Conservation (phyloP, 208 protist genomes). For the Acanthamoeba rhysodes region DNA sequence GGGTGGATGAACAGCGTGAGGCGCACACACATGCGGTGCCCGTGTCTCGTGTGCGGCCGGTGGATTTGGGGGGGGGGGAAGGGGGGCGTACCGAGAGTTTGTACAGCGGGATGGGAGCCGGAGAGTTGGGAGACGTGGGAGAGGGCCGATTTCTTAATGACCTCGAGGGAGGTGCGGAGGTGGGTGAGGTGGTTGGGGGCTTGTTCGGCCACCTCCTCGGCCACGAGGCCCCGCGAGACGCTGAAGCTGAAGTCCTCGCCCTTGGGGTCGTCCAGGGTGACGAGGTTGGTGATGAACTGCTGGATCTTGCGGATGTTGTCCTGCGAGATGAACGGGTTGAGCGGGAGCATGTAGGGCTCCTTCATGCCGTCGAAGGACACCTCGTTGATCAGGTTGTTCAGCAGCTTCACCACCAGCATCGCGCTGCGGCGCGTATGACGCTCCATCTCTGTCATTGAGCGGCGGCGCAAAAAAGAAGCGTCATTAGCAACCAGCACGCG, state of each 20-base stretch:
- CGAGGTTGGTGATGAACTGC: conserved; percentile 26
- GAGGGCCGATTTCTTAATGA: background rate
- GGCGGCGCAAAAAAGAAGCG: background rate
- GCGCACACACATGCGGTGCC: too few relatives aligned
- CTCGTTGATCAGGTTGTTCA: conserved; percentile 35
- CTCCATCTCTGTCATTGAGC: background rate
- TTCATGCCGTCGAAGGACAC: conserved; percentile 23
- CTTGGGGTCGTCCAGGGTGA: background rate
- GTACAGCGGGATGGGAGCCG: conserved; percentile 12
- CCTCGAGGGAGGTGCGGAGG: background rate
- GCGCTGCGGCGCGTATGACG: background rate
- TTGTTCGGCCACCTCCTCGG: background rate
- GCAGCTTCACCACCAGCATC: conserved; percentile 14
- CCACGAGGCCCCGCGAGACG: background rate
- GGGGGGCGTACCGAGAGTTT: conserved; percentile 26
- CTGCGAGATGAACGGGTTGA: conserved; percentile 12
- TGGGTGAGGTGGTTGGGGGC: conserved; percentile 3
- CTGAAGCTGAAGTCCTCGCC: background rate
- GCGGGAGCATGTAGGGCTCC: conserved; percentile 9
- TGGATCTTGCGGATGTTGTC: conserved; percentile 16
- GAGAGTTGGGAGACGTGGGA: background rate
- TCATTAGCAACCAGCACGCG: background rate
- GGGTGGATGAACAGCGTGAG: too few relatives aligned
- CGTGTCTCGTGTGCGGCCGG: too few relatives aligned
- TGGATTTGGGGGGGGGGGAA: too few relatives aligned